Base-by-base conservation (phyloP, 2,329 filamentous ascomycete genomes). In the Exophiala dermatitidis region DNA sequence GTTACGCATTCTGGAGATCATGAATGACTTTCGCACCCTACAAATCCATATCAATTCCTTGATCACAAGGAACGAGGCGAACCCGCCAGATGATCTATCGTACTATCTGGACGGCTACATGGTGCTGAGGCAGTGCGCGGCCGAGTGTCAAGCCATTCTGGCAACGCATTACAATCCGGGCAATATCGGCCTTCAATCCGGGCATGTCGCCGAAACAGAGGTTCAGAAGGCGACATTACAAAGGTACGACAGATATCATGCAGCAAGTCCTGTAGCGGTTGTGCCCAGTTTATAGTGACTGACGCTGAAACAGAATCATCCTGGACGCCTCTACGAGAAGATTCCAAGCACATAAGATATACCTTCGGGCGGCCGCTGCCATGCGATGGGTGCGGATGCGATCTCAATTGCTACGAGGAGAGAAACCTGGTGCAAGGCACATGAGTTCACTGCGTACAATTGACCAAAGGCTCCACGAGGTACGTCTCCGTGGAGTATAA, bases 21-120 rank as follows among this genome's bases (percentile, higher is more conserved):
- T 84, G 71, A 77, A 76, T 58, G 81, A 84, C 69, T 84, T 81
- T 65, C 78, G 80, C 49, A 80, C 78, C 52, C 69, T 83, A 3
- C 77, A 83, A 59, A 67, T 77, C 57, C 79, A 82, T 64, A 79
- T 84, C 52, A 72, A 55, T 4, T 60, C 60, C 19, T 54, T 61
- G 29, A 54, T 64, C 37, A 57, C 75, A 31, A 73, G 79, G 56
- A 73, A 80, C 54, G 74, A 75, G 54, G 71, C 74, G 30, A 72
- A 72, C 19, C 72, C 76, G 31, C 71, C 75, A 3, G 69, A 75
- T 38, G 77, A 80, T 49, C 78, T 82, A 32, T 61, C 61, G 58
- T 77, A 76, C 65, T 74, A 79, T 60, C 76, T 80, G 56, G 77
- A 81, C 58, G 81, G 81, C 52, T 83, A 80, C 63, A 71, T 72